phyloP scores from a whole-genome alignment of 768 basidiomycete species.

The Mycena capillaripes region DNA sequence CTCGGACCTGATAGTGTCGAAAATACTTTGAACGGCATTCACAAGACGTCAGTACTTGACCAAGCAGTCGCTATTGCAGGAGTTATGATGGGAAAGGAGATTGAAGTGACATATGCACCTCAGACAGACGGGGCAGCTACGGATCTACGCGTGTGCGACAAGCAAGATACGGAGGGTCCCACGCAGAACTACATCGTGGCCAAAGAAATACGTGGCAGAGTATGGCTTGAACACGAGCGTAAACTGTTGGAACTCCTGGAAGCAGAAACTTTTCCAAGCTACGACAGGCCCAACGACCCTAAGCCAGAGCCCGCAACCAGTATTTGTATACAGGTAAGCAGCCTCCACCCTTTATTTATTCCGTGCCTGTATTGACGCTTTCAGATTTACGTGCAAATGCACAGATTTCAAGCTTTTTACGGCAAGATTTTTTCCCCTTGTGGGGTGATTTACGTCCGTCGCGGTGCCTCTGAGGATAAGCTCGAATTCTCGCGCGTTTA shows the following conservation, averaged over 20 bases:
- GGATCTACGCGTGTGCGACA: background rate
- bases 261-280: background rate
- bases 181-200: background rate
- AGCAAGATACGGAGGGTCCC: background rate
- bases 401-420: background rate
- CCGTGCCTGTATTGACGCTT: background rate
- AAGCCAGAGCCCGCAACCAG: background rate
- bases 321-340: background rate
- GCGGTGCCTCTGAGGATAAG: background rate
- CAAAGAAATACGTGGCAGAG: background rate
- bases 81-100: background rate
- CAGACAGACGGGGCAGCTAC: background rate
- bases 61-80: background rate
- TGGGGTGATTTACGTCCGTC: background rate
- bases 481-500: slow-evolving; percentile 3
- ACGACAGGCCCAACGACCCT: background rate
- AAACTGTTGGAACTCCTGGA: background rate
- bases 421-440: background rate
- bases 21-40: background rate
- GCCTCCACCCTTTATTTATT: background rate
- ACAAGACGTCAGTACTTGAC: background rate
- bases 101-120: background rate
- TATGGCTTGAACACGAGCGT: background rate
- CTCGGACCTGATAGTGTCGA: background rate
- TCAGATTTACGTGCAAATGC: background rate